phyloP scores from a whole-genome alignment of 2,329 filamentous ascomycete species.

The Trichoderma pleuroti region DNA sequence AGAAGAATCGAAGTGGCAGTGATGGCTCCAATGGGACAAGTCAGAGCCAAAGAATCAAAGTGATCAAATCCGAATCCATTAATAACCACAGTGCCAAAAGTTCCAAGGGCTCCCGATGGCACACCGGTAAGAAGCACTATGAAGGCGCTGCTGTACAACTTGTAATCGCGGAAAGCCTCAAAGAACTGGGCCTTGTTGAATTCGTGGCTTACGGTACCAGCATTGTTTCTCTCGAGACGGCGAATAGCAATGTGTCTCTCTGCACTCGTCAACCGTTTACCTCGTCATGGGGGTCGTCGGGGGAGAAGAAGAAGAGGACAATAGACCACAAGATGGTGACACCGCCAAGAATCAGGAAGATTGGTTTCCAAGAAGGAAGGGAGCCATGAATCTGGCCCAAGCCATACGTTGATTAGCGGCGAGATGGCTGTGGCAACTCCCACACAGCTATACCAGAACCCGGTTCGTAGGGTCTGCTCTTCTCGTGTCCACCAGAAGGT shows the following conservation, averaged over 20 bases:
- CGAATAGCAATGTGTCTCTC: background rate
- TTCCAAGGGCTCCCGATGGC: background rate
- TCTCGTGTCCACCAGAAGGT: conserved; percentile 9
- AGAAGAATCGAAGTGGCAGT: background rate
- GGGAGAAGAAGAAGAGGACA: background rate
- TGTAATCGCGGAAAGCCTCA: conserved; percentile 6
- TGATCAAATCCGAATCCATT: background rate
- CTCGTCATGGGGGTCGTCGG: background rate
- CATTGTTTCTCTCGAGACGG: background rate
- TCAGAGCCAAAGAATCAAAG: background rate
- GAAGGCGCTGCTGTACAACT: conserved; percentile 2
- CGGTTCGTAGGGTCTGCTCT: background rate
- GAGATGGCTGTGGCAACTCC: conserved; percentile 7
- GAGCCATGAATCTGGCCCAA: background rate
- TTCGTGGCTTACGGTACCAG: background rate
- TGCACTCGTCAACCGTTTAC: background rate
- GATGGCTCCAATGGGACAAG: conserved; percentile 2
- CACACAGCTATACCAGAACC: conserved; percentile 2
- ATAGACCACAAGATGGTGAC: background rate
- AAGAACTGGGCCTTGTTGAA: conserved; percentile 4
- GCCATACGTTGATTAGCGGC: conserved; percentile 3
- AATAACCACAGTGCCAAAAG: background rate
- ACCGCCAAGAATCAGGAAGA: background rate
- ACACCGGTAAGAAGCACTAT: conserved; percentile 4
- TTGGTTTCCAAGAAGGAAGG: conserved; percentile 6